Evolutionary conservation across 805 yeast species (phyloP).

Genomic region (Komagataella pseudopastoris): DNA sequence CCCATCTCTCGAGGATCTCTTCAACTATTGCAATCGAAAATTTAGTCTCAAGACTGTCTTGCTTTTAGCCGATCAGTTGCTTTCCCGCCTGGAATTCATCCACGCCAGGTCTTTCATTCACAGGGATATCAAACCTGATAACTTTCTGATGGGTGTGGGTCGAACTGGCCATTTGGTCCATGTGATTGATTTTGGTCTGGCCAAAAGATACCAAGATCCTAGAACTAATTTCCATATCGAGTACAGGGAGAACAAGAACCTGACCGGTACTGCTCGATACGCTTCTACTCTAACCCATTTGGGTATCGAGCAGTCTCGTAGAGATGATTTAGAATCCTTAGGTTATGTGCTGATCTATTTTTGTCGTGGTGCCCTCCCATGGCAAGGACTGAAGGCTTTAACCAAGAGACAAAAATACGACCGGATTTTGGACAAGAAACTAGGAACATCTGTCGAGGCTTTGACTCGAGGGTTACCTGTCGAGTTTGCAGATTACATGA

Average conservation of each 20-base stretch:
- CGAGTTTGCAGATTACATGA: slow-evolving; percentile 79
- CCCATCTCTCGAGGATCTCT: slow-evolving; percentile 88
- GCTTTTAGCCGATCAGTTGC: slow-evolving; percentile 84
- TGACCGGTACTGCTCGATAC: slow-evolving; percentile 96
- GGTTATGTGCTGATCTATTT: slow-evolving; percentile 92
- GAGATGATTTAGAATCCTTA: slow-evolving; percentile 91
- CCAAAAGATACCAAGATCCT: slow-evolving; percentile 89
- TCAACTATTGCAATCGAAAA: slow-evolving; percentile 90
- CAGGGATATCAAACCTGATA: slow-evolving; percentile 76
- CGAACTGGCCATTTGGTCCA: slow-evolving; percentile 91
- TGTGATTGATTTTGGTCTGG: slow-evolving; percentile 88
- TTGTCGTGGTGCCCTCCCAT: slow-evolving; percentile 90
- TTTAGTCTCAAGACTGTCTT: slow-evolving; percentile 89
- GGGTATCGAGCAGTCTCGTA: slow-evolving; percentile 92
- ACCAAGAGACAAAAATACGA: slow-evolving; percentile 96
- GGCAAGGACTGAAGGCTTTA: slow-evolving; percentile 98
- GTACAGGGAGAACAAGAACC: slow-evolving; percentile 88
- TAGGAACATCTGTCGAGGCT: slow-evolving; percentile 76
- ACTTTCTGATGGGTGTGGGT: slow-evolving; percentile 81
- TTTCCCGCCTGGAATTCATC: slow-evolving; percentile 87
- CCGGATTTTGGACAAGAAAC: slow-evolving; percentile 88
- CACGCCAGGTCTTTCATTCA: slow-evolving; percentile 90
- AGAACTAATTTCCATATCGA: slow-evolving; percentile 91
- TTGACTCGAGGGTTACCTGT: slow-evolving; percentile 86
- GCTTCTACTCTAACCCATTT: slow-evolving; percentile 92